phyloP scores from a whole-genome alignment of 495 filamentous ascomycete species.

The Glonium stellatum region DNA sequence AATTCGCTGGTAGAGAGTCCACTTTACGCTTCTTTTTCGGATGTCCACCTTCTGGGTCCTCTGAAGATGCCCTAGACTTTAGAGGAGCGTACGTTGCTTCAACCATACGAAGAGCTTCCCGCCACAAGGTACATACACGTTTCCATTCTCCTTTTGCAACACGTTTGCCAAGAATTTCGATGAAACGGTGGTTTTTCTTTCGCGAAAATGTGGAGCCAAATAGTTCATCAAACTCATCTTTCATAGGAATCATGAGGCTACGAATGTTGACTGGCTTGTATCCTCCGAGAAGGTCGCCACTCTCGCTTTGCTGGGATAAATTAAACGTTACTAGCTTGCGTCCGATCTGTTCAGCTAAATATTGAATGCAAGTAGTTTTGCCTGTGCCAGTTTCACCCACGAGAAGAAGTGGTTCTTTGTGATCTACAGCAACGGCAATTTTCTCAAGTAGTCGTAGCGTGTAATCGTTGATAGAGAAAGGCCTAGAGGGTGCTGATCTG shows the following conservation, averaged over 20 bases:
- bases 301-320: constrained; percentile 95
- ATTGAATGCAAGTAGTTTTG: constrained; percentile 93
- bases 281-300: constrained; percentile 83
- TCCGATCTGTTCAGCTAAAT: constrained; percentile 73
- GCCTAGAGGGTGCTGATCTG: constrained; percentile 42
- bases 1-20: constrained; percentile 42
- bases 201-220: constrained; percentile 78
- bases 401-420: constrained; percentile 80
- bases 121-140: constrained; percentile 75
- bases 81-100: constrained; percentile 51
- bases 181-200: constrained; percentile 77
- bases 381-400: constrained; percentile 98
- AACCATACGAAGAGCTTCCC: constrained; percentile 79
- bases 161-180: constrained; percentile 70
- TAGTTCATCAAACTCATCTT: constrained; percentile 87
- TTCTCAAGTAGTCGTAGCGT: constrained; percentile 71
- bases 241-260: constrained; percentile 78
- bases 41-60: constrained; percentile 48
- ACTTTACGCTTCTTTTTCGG: constrained; percentile 77
- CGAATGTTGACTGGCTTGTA: constrained; percentile 92
- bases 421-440: constrained; percentile 70
- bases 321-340: constrained; percentile 85
- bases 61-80: constrained; percentile 30
- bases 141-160: constrained; percentile 78
- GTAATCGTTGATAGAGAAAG: constrained; percentile 69